A percentile compares a stretch with the other conserved stretches of the same genome.
Evolutionary conservation across 2,329 filamentous ascomycete species (phyloP).

Genomic region (Ilyonectria destructans): DNA sequence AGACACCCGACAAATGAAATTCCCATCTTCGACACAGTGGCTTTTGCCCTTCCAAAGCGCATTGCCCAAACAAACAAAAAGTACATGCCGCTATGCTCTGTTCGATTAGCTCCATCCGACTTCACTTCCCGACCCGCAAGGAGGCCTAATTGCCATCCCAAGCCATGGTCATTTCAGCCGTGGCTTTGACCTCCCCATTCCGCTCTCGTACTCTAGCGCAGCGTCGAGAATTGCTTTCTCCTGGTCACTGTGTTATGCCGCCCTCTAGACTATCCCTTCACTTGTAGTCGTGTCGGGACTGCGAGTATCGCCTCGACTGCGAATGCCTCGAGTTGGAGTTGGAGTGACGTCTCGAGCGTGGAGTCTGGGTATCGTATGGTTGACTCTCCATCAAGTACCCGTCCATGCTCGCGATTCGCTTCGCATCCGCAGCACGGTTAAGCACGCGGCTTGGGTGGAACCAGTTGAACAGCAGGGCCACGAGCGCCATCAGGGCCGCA

Average conservation of each 20-base stretch:
- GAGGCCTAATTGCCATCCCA: slow-evolving; percentile 6
- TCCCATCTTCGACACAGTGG: slow-evolving; percentile 24
- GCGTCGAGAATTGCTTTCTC: neutral
- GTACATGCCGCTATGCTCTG: slow-evolving; percentile 11
- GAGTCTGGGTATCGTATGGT: slow-evolving; percentile 23
- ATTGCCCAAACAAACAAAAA: slow-evolving; percentile 19
- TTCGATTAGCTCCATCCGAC: slow-evolving; percentile 8
- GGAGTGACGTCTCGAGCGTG: slow-evolving; percentile 21
- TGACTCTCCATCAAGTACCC: slow-evolving; percentile 48
- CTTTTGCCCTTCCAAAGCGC: neutral
- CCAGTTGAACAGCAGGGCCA: slow-evolving; percentile 47
- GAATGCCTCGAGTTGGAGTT: slow-evolving; percentile 18
- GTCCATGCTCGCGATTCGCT: slow-evolving; percentile 45
- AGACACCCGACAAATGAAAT: slow-evolving; percentile 20
- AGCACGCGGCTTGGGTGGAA: slow-evolving; percentile 50
- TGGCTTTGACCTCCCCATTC: slow-evolving; percentile 10
- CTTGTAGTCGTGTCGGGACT: slow-evolving; percentile 27
- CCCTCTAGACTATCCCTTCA: slow-evolving; percentile 12
- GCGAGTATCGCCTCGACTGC: slow-evolving; percentile 10
- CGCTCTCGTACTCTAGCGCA: slow-evolving; percentile 3
- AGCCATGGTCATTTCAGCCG: slow-evolving; percentile 14
- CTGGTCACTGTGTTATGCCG: slow-evolving; percentile 1
- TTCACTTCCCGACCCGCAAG: slow-evolving; percentile 6
- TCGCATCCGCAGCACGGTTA: slow-evolving; percentile 37
- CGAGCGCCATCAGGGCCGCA: slow-evolving; percentile 54